phyloP scores from a whole-genome alignment of 805 yeast genomes.

The Candida ortonii region DNA sequence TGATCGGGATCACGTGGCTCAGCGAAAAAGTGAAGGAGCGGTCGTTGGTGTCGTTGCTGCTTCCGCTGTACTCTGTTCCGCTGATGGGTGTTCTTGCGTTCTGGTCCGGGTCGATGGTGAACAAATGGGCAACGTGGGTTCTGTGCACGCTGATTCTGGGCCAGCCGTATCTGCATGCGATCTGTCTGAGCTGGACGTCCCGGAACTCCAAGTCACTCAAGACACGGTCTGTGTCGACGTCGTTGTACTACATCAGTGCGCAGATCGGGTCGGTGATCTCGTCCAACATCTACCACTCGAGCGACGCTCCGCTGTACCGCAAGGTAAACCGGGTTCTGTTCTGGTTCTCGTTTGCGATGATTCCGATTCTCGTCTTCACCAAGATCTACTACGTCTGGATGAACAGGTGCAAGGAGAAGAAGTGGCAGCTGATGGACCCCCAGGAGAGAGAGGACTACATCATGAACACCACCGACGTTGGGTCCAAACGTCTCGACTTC shows the following conservation, averaged over 20 bases:
- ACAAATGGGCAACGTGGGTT: conserved; percentile 19
- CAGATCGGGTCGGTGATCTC: conserved; percentile 30
- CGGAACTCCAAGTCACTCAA: conserved; percentile 29
- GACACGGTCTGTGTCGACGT: conserved; percentile 31
- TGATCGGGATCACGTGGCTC: conserved; percentile 21
- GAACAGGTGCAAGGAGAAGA: conserved; percentile 6
- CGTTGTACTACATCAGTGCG: conserved; percentile 30
- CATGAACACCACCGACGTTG: conserved; percentile 45
- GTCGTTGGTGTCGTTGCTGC: conserved; percentile 42
- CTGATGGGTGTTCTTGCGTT: conserved; percentile 14
- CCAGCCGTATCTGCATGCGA: conserved; percentile 41
- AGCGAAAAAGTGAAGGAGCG: conserved; percentile 36
- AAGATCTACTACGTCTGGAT: conserved; percentile 25
- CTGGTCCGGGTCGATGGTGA: conserved; percentile 11
- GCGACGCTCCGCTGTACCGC: conserved; percentile 31
- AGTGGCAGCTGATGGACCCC: conserved; percentile 45
- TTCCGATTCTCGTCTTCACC: conserved; percentile 12
- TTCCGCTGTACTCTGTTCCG: conserved; percentile 13
- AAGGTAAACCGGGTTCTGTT: conserved; percentile 27
- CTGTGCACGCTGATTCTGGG: conserved; percentile 28
- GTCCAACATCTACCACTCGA: conserved; percentile 29
- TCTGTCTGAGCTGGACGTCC: conserved; percentile 32
- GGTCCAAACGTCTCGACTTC: conserved; percentile 54
- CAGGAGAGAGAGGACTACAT: conserved; percentile 49
- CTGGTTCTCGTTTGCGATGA: conserved; percentile 24